Percentiles rank a stretch among this genome's conserved stretches.
Conservation (phyloP, 2,329 filamentous ascomycete species). For the Penicillium olsonii region DNA sequence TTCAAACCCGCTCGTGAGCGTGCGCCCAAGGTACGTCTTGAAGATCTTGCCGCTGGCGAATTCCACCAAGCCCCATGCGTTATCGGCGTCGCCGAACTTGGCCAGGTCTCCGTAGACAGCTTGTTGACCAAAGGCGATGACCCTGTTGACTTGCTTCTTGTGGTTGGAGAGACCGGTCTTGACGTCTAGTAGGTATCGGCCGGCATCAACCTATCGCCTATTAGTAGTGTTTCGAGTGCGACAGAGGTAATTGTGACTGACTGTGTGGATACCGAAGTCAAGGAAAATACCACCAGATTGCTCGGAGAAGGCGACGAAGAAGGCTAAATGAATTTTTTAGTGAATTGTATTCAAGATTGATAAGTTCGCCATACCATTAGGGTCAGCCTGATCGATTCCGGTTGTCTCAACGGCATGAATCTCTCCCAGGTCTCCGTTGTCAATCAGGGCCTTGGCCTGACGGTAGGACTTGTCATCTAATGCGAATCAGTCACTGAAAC, state of each 20-base stretch:
- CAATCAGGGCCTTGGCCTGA: constrained; percentile 12
- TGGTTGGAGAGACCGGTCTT: constrained; percentile 13
- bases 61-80: constrained; percentile 39
- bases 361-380: constrained; percentile 17
- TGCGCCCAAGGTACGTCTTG: constrained; percentile 38
- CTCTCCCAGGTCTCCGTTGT: constrained; percentile 14
- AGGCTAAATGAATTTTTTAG: too few relatives aligned
- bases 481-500: neutral
- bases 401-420: constrained; percentile 18
- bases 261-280: constrained; percentile 35
- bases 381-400: constrained; percentile 16
- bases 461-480: constrained; percentile 16
- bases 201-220: constrained; percentile 12
- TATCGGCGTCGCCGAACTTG: constrained; percentile 16
- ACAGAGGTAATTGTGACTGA: constrained; percentile 19
- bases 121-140: constrained; percentile 15
- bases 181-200: constrained; percentile 15
- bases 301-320: constrained; percentile 36
- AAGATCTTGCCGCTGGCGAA: constrained; percentile 41
- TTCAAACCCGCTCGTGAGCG: constrained; percentile 40
- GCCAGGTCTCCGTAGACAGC: constrained; percentile 14
- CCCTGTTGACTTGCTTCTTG: constrained; percentile 18
- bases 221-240: constrained; percentile 1
- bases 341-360: too few relatives aligned
- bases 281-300: constrained; percentile 37